Percentiles rank a stretch among this genome's conserved stretches.
phyloP scores from a whole-genome alignment of 495 filamentous ascomycete genomes.

The Patellaria atrata region DNA sequence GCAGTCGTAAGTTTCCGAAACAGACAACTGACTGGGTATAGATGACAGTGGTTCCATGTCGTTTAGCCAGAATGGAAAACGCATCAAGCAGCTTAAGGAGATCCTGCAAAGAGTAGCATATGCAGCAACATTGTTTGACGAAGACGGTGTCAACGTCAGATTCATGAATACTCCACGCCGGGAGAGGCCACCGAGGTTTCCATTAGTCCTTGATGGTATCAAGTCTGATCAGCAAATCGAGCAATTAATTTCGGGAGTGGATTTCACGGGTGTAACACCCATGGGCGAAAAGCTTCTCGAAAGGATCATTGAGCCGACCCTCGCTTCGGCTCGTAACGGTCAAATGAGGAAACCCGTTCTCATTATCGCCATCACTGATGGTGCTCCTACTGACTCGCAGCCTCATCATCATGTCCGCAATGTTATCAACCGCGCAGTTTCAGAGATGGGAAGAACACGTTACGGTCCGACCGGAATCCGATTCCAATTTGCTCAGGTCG shows the following conservation, averaged over 20 bases:
- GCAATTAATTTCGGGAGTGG: conserved; percentile 38
- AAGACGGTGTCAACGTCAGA: conserved; percentile 53
- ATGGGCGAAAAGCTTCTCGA: conserved; percentile 46
- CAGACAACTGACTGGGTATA: conserved; percentile 4
- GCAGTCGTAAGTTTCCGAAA: background rate
- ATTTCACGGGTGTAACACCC: conserved; percentile 55
- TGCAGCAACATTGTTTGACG: conserved; percentile 53
- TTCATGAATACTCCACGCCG: conserved; percentile 51
- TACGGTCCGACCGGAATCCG: conserved; percentile 40
- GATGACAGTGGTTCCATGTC: conserved; percentile 62
- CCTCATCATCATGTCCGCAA: conserved; percentile 35
- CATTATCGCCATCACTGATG: conserved; percentile 59
- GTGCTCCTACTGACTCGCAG: conserved; percentile 47
- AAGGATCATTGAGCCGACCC: conserved; percentile 48
- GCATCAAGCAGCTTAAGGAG: conserved; percentile 49
- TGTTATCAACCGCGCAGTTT: conserved; percentile 34
- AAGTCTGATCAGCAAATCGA: conserved; percentile 43
- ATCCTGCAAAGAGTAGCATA: conserved; percentile 48
- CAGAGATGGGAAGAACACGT: conserved; percentile 31
- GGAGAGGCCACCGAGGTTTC: too few species aligned
- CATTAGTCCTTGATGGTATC: conserved; percentile 28
- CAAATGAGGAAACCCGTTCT: conserved; percentile 49
- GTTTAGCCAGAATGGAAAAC: conserved; percentile 49
- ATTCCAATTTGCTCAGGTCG: conserved; percentile 65
- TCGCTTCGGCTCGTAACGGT: conserved; percentile 34